Evolutionary conservation across 495 filamentous ascomycete species (phyloP).

Genomic region (Bryoglossum gracile): DNA sequence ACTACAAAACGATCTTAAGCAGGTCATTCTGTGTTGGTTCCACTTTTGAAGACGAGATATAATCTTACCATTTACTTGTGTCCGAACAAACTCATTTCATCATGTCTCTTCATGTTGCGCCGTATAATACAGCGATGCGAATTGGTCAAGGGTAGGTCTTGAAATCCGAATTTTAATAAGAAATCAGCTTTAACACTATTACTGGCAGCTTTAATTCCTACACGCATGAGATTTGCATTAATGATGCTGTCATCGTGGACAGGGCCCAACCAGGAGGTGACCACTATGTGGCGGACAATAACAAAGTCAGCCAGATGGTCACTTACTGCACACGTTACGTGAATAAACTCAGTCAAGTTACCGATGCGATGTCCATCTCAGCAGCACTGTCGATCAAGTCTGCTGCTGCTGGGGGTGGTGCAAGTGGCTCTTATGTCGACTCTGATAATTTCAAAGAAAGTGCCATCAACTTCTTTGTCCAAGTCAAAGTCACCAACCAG

Average conservation of each 20-base stretch:
- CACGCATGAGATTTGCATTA: not conserved
- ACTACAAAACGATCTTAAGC: too few relatives aligned
- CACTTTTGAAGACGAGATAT: too few relatives aligned
- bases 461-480: constrained; percentile 19
- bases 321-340: constrained; percentile 15
- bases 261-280: not conserved
- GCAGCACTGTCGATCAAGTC: constrained; percentile 13
- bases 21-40: too few relatives aligned
- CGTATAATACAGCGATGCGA: not conserved
- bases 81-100: too few relatives aligned
- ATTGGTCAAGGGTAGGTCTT: not conserved
- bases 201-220: not conserved
- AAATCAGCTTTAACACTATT: too few relatives aligned
- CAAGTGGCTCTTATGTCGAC: constrained; percentile 6
- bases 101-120: not conserved
- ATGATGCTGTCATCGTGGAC: not conserved
- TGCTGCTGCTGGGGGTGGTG: constrained; percentile 11
- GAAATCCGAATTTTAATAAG: too few relatives aligned
- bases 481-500: constrained; percentile 23
- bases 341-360: constrained; percentile 14
- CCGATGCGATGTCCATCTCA: constrained; percentile 14
- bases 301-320: constrained; percentile 9
- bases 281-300: not conserved
- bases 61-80: too few relatives aligned
- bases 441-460: constrained; percentile 15